Conservation (phyloP, 306 rosid genomes). For the Arachis hypogaea region DNA sequence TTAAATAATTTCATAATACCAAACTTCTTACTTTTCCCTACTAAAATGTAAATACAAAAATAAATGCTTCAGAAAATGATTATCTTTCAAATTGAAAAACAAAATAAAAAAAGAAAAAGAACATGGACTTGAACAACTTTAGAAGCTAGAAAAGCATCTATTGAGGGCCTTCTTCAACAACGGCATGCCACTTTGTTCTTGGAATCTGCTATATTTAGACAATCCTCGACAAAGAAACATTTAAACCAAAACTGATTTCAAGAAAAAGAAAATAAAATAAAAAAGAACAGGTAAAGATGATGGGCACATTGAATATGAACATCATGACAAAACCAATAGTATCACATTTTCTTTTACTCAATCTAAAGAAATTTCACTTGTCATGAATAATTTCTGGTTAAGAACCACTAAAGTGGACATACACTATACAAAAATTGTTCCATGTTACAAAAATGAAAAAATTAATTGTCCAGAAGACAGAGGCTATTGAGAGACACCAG, state of each 20-base stretch:
- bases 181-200: conserved; percentile 11
- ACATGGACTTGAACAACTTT: background rate
- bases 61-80: background rate
- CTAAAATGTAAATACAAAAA: background rate
- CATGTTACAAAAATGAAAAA: conserved; percentile 12
- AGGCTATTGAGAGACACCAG: conserved; percentile 29
- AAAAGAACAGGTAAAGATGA: background rate
- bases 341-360: conserved; percentile 27
- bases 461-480: background rate
- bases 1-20: background rate
- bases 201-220: conserved; percentile 6
- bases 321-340: conserved; percentile 8
- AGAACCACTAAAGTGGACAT: conserved; percentile 5
- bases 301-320: background rate
- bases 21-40: conserved; percentile 3
- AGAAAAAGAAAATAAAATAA: no score
- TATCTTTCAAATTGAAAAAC: background rate
- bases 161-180: background rate
- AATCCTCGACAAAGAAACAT: background rate
- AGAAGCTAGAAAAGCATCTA: background rate
- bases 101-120: background rate
- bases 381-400: conserved; percentile 34
- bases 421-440: conserved; percentile 11
- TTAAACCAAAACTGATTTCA: no score
- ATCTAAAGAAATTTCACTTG: conserved; percentile 31